Evolutionary conservation across 2,329 filamentous ascomycete species (phyloP), one percentile per base, ranked within the genome.

Genomic region (Cladosporium velox): DNA sequence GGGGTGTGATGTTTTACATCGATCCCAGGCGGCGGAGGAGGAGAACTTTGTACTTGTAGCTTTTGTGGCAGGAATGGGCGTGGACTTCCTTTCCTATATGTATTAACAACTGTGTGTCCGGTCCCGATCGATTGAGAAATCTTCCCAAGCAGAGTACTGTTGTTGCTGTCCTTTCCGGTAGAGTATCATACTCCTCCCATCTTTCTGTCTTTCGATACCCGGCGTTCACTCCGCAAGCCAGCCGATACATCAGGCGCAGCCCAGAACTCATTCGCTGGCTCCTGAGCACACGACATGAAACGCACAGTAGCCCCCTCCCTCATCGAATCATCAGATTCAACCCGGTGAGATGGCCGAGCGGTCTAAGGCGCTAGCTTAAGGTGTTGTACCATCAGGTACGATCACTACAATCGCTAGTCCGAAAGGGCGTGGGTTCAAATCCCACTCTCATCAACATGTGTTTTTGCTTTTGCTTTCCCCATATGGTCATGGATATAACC

Each of bases 291-390:
- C 28, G 4, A 30, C 28, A 30, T 30, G 1, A 6, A 6, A 30
- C 28, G 4, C 6, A 4, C 28, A 6, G 28, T 4, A 35, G 4
- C 3, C 4, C 1, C 4, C 0, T 3, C 4, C 11, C 3, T 10
- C 30, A 61, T 28, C 47, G 44, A 62, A 62, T 62, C 59, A 35
- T 10, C 7, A 5, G 15, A 62, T 62, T 62, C 44, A 11, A 32
- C 2, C 18, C 35, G 64, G 64, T 54, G 55, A 65, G 64, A 65
- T 65, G 64, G 64, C 64, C 64, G 64, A 65, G 64, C 58, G 64
- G 72, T 73, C 72, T 74, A 73, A 74, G 71, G 70, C 69, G 70
- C 70, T 66, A 71, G 70, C 70, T 73, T 73, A 72, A 73, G 71
- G 71, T 67, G 49, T 49, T 44, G 5, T 47, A 55, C 10, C 49